Evolutionary conservation across 139 green algal genomes (phyloP).

Genomic region (Coelastrella sp.): DNA sequence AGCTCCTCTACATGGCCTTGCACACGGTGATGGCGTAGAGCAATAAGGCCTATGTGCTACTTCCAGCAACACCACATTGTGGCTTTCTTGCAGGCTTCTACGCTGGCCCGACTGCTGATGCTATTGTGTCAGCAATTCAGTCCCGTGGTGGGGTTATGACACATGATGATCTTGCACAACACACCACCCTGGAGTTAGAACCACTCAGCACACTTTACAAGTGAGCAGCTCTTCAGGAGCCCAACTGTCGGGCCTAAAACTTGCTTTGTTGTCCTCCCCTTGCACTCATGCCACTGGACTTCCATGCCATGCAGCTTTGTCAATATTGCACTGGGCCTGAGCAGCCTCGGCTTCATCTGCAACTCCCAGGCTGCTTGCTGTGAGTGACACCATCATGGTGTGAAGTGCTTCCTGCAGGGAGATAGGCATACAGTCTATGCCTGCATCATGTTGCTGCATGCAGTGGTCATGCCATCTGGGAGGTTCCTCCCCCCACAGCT

Average conservation of each 20-base stretch:
- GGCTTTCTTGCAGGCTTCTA: conserved; percentile 74
- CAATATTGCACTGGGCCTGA: too few relatives aligned
- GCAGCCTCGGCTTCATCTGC: too few relatives aligned
- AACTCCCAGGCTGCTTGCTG: too few relatives aligned
- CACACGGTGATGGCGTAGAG: background rate
- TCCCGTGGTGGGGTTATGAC: conserved; percentile 66
- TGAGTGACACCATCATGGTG: background rate
- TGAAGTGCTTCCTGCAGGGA: too few relatives aligned
- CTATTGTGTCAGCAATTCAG: conserved; percentile 68
- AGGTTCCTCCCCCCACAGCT: conserved; percentile 75
- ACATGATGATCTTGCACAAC: conserved; percentile 61
- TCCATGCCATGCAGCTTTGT: too few relatives aligned
- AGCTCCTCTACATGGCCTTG: background rate
- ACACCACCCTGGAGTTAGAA: conserved; percentile 53
- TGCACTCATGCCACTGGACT: too few relatives aligned
- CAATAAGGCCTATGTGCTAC: too few relatives aligned
- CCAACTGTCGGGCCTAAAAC: too few relatives aligned
- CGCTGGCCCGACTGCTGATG: conserved; percentile 65
- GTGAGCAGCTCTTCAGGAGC: background rate
- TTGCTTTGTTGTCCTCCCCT: too few relatives aligned
- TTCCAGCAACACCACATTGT: background rate
- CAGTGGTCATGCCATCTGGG: conserved; percentile 68
- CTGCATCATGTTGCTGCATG: background rate
- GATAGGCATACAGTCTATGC: too few relatives aligned
- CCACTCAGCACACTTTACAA: conserved; percentile 71